Evolutionary conservation across 2,329 filamentous ascomycete genomes (phyloP), one percentile per base, ranked within the genome.

Genomic region (Botryosphaeria dothidea): DNA sequence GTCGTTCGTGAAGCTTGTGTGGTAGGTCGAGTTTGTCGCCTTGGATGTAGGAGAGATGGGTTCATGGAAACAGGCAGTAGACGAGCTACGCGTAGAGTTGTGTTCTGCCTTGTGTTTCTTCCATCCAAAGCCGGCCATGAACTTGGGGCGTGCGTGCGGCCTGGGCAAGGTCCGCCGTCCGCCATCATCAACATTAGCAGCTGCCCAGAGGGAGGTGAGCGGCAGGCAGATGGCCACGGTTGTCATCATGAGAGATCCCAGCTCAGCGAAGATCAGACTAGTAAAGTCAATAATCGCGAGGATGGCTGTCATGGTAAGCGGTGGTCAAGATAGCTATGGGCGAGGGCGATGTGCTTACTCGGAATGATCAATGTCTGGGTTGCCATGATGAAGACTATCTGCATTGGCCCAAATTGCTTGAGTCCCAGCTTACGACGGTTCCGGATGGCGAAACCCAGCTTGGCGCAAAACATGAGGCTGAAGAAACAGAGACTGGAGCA

Each of bases 311-410:
- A 17, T 4, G n/a, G 67, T 74, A 69, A 72, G 71, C 67, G 45
- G 27, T 41, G 4, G 34, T 66, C 62, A 62, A 46, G 54, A 6
- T n/a, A 9, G 49, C 23, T 13, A 34, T 65, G 41, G 4, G 2
- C 5, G n/a, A 15, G 25, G n/a, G 6, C 15, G 11, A 5, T 13
- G 43, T 8, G 60, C 70, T 31, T 72, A 88, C 88, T 84, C 72
- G 88, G 88, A 67, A 90, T 79, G 36, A 88, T 71, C 81, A 91
- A 82, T 1, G 88, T 90, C 75, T 90, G 88, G 67, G 85, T 87
- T 54, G 86, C 85, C 83, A 90, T 89, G 70, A 90, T 83, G 73
- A 88, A 88, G 67, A 90, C 85, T 65, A 88, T 83, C 69, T 88
- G 86, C 81, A 90, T 86, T 1, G 86, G 85, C 9, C 86, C 86